Conservation (phyloP, 805 yeast species). For the Kregervanrija fluxuum region DNA sequence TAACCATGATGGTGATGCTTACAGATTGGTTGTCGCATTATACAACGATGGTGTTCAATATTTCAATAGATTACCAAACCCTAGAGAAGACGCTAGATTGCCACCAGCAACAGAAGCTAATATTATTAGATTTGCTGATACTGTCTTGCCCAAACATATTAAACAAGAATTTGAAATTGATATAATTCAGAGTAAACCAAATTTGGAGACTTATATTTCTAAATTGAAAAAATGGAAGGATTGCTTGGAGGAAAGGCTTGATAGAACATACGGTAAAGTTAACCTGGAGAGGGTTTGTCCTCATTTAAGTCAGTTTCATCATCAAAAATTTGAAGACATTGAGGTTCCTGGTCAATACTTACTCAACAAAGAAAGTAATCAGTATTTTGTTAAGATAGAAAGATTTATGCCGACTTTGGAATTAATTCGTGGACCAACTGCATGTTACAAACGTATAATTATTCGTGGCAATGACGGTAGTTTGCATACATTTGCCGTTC, state of each 20-base stretch:
- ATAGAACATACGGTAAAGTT: conserved; percentile 71
- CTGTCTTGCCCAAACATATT: conserved; percentile 82
- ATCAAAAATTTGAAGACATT: conserved; percentile 94
- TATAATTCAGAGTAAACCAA: conserved; percentile 80
- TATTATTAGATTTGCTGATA: conserved; percentile 83
- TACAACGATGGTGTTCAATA: conserved; percentile 91
- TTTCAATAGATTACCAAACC: conserved; percentile 77
- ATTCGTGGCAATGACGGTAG: conserved; percentile 94
- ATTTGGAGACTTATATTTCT: conserved; percentile 76
- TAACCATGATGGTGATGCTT: conserved; percentile 92
- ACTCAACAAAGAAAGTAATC: conserved; percentile 78
- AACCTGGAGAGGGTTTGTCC: conserved; percentile 89
- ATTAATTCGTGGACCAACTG: conserved; percentile 80
- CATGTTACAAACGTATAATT: conserved; percentile 81
- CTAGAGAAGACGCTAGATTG: conserved; percentile 78
- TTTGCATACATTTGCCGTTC: conserved; percentile 88
- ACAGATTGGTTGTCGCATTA: conserved; percentile 84
- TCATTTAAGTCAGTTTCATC: conserved; percentile 93
- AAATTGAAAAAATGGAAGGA: conserved; percentile 90
- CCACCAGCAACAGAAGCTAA: conserved; percentile 91
- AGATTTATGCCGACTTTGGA: conserved; percentile 86
- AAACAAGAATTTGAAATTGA: conserved; percentile 89
- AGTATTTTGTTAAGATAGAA: conserved; percentile 89
- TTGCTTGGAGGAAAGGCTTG: conserved; percentile 84
- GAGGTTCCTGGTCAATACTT: conserved; percentile 97